phyloP scores from a whole-genome alignment of 129 eudicot genomes.

The Tagetes erecta region DNA sequence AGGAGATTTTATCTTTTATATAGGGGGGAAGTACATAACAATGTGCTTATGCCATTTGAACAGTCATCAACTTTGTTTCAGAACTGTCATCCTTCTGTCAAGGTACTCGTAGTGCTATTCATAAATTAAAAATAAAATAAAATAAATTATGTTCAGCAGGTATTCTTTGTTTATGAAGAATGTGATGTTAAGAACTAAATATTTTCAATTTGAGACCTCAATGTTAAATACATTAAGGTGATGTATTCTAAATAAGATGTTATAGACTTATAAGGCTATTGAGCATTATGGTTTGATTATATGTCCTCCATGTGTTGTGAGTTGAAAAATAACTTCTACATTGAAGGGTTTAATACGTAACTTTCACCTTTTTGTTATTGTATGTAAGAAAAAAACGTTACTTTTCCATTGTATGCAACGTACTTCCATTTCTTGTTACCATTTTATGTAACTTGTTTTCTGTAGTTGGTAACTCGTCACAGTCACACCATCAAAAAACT shows the following conservation, averaged over 20 bases:
- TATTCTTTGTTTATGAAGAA: not conserved
- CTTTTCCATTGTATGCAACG: not conserved
- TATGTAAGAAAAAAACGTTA: not conserved
- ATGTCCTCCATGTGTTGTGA: not conserved
- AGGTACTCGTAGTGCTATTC: conserved; percentile 28
- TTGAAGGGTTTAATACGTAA: not conserved
- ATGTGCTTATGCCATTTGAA: conserved; percentile 35
- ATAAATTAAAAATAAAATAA: not conserved
- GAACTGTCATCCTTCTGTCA: conserved; percentile 18
- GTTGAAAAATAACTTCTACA: not conserved
- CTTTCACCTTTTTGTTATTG: not conserved
- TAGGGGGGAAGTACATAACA: conserved; percentile 26
- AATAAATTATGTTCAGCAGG: not conserved
- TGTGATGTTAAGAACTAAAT: not conserved
- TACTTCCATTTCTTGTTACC: not conserved
- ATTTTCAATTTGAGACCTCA: conserved; percentile 17
- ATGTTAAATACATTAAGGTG: conserved; percentile 2
- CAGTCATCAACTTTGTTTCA: conserved; percentile 27
- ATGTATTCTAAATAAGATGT: not conserved
- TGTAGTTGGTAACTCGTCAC: not conserved
- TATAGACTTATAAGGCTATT: not conserved
- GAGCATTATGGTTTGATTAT: not conserved
- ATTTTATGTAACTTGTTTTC: not conserved
- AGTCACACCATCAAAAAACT: not conserved
- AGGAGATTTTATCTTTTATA: conserved; percentile 19